These are phyloP conservation scores for Poterioochromonas sp. DNA, from an alignment of 352 stramenopile species.

Conservation along the genomic window DNA sequence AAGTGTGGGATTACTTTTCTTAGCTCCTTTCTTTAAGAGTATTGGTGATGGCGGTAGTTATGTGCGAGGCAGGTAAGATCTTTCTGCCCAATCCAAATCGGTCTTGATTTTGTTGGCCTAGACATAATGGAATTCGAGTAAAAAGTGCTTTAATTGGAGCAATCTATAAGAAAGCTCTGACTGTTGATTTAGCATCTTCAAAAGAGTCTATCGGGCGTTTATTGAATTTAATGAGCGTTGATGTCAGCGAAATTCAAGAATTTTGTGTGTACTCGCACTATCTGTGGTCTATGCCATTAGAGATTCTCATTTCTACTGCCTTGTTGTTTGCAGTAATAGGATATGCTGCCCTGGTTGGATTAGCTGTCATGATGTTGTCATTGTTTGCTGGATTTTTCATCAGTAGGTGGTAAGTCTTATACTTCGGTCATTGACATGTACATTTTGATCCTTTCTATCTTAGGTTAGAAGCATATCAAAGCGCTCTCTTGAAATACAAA, in stretches of 20 bases:
- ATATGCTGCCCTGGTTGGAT: background rate
- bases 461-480: constrained; percentile 9
- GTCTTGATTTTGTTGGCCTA: too few species aligned
- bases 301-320: background rate
- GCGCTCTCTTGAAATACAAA: background rate
- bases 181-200: background rate
- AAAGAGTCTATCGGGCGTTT: constrained; percentile 5
- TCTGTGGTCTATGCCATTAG: constrained; percentile 13
- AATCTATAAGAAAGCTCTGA: constrained; percentile 1
- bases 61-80: background rate
- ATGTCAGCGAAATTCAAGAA: constrained; percentile 13
- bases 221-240: constrained; percentile 14
- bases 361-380: background rate
- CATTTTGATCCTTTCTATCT: too few species aligned
- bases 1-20: background rate
- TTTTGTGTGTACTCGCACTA: constrained; percentile 26
- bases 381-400: background rate
- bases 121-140: constrained; percentile 21
- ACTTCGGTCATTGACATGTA: too few species aligned
- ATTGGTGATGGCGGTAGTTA: constrained; percentile 15
- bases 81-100: too few species aligned
- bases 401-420: too few species aligned
- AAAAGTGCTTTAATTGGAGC: constrained; percentile 19
- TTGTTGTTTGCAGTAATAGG: constrained; percentile 2
- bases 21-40: background rate